These are phyloP conservation scores for Venturia nashicola DNA, from an alignment of 2,329 filamentous ascomycete genomes.

Conservation along the genomic window DNA sequence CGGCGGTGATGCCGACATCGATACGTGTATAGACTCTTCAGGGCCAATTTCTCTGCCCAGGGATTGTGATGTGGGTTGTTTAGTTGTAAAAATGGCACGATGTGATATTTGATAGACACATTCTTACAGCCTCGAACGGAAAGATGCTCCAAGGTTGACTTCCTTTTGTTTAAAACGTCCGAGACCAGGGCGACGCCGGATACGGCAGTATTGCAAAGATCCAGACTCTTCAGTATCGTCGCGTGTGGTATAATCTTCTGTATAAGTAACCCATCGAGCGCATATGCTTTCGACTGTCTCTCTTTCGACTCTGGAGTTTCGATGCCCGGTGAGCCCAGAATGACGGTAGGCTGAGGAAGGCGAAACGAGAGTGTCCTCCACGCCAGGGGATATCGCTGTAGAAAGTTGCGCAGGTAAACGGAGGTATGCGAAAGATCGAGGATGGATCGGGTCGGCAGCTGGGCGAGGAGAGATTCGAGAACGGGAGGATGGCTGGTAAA, in stretches of 20 bases:
- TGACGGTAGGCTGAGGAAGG: conserved; percentile 29
- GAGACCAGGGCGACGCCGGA: conserved; percentile 44
- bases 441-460: conserved; percentile 43
- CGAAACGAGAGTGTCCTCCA: conserved; percentile 50
- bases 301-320: conserved; percentile 27
- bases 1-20: conserved; percentile 50
- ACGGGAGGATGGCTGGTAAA: conserved; percentile 45
- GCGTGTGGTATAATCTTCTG: conserved; percentile 44
- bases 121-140: conserved; percentile 52
- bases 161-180: conserved; percentile 40
- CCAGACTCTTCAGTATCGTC: conserved; percentile 41
- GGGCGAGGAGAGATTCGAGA: conserved; percentile 45
- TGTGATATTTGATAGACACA: conserved; percentile 52
- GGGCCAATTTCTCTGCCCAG: conserved; percentile 19
- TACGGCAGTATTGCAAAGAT: conserved; percentile 49
- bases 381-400: conserved; percentile 45
- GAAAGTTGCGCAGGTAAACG: conserved; percentile 39
- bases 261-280: conserved; percentile 45
- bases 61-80: conserved; percentile 21
- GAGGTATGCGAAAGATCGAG: conserved; percentile 48
- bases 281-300: conserved; percentile 44
- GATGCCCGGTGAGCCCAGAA: conserved; percentile 24
- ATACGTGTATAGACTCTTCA: conserved; percentile 50
- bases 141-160: conserved; percentile 44
- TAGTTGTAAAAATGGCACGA: conserved; percentile 42